Evolutionary conservation across 441 rosid species (phyloP), one percentile per base, ranked within the genome.

Genomic region (Jatropha multifida): DNA sequence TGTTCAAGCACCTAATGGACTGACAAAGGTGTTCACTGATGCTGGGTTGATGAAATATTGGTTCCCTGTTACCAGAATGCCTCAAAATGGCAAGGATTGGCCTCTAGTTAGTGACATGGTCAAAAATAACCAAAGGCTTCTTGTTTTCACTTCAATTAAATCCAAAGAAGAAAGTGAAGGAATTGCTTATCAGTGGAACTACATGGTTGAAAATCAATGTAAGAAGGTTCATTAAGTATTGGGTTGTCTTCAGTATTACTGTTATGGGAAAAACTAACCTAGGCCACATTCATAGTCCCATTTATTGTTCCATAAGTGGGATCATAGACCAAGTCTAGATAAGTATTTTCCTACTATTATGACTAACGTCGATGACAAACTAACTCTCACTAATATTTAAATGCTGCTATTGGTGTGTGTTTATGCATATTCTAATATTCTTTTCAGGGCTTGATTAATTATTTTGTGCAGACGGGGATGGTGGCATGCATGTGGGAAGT

Each of bases 101-200:
- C 98, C 99, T 4, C 84, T 86, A 6, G 97, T 93, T 1, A 89
- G 87, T 52, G 90, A 91, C 79, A 94, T 89, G 96, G 87, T 90
- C 2, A 82, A 89, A 2, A 87, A 82, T 10, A 91, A 88, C 83
- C 93, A 90, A 20, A 88, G 96, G 74, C 84, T 94, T 51, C 83
- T 94, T 18, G 94, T 89, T 0, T 89, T 94, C 85, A 93, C 99
- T 66, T 94, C 98, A 1, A 82, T 71, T 42, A 37, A 78, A 74
- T 82, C 92, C 26, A 94, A 94, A 82, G 92, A 94, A 84, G 58
- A 74, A 65, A 76, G 81, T 49, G 98, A 94, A 80, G 94, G 94
- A 77, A 93, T 91, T 20, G 97, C 99, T 64, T 94, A 91, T 79
- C 99, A 90, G 32, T 93, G 99, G 99, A 90, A 88, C 69, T 94